Evolutionary conservation across 2,329 filamentous ascomycete species (phyloP).

Genomic region (Aspergillus uvarum): DNA sequence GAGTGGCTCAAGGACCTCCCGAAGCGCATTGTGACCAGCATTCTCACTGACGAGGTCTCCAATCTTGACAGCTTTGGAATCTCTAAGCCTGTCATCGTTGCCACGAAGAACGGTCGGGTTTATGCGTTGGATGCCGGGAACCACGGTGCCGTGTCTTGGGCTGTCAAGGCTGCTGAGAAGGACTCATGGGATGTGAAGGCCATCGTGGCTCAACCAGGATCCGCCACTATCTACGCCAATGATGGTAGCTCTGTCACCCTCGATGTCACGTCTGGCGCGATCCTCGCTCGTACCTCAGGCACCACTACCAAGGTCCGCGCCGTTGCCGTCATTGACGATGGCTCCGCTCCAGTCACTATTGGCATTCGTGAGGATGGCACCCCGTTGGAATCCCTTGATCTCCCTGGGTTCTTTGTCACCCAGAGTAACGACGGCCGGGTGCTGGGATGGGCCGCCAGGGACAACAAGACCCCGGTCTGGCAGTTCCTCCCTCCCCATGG

Average conservation of each 20-base stretch:
- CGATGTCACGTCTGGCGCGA: slow-evolving; percentile 45
- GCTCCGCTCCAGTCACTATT: slow-evolving; percentile 26
- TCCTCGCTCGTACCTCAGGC: slow-evolving; percentile 34
- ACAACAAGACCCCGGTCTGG: slow-evolving; percentile 60
- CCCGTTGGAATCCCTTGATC: slow-evolving; percentile 31
- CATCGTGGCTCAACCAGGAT: slow-evolving; percentile 62
- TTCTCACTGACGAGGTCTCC: slow-evolving; percentile 57
- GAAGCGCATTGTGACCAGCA: slow-evolving; percentile 63
- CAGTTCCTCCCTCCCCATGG: slow-evolving; percentile 65
- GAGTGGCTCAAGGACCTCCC: slow-evolving; percentile 70
- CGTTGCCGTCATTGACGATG: slow-evolving; percentile 32
- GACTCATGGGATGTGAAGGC: slow-evolving; percentile 66
- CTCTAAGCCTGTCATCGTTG: slow-evolving; percentile 78
- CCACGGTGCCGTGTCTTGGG: slow-evolving; percentile 75
- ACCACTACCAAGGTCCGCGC: slow-evolving; percentile 31
- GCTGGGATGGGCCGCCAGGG: slow-evolving; percentile 44
- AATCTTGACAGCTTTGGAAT: slow-evolving; percentile 71
- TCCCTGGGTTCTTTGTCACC: slow-evolving; percentile 42
- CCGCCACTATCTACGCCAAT: slow-evolving; percentile 59
- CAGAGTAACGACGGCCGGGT: slow-evolving; percentile 42
- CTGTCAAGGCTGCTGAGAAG: slow-evolving; percentile 61
- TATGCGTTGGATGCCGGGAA: slow-evolving; percentile 77
- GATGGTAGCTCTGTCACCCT: slow-evolving; percentile 62
- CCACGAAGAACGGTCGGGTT: slow-evolving; percentile 74
- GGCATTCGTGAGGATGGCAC: slow-evolving; percentile 39